phyloP scores from a whole-genome alignment of 2,329 filamentous ascomycete species.

The Colletotrichum limetticola region DNA sequence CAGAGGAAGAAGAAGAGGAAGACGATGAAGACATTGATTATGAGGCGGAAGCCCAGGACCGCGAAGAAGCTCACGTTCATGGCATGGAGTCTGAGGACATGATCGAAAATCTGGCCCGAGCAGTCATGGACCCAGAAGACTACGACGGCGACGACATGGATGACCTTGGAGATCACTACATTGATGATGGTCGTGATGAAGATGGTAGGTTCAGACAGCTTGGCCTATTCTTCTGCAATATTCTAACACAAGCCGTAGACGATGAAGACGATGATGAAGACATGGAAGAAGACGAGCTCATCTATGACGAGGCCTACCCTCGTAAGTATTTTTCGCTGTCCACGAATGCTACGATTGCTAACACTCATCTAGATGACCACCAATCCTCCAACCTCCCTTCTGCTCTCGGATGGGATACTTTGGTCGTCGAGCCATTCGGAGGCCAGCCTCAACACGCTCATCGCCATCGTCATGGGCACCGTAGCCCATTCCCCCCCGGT shows the following conservation, averaged over 20 bases:
- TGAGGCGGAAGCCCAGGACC: slow-evolving; percentile 64
- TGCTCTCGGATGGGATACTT: slow-evolving; percentile 67
- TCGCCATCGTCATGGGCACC: slow-evolving; percentile 65
- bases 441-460: slow-evolving; percentile 57
- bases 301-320: slow-evolving; percentile 69
- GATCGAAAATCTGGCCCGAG: slow-evolving; percentile 66
- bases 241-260: slow-evolving; percentile 45
- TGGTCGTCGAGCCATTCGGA: slow-evolving; percentile 62
- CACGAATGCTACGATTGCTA: slow-evolving; percentile 5
- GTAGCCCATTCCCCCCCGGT: slow-evolving; percentile 69
- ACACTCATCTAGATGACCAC: slow-evolving; percentile 51
- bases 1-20: slow-evolving; percentile 64
- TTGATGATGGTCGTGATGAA: slow-evolving; percentile 69
- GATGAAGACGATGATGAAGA: slow-evolving; percentile 75
- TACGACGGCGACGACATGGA: slow-evolving; percentile 65
- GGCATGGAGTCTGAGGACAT: slow-evolving; percentile 56
- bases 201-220: slow-evolving; percentile 54
- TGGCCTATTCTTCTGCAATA: background rate
- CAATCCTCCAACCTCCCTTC: slow-evolving; percentile 55
- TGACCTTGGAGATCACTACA: slow-evolving; percentile 62
- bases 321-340: slow-evolving; percentile 53
- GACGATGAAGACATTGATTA: slow-evolving; percentile 65
- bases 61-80: slow-evolving; percentile 60
- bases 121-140: slow-evolving; percentile 61
- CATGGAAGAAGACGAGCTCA: slow-evolving; percentile 74